A percentile compares a stretch with the other conserved stretches of the same genome.
Evolutionary conservation across 1,139 yeast genomes (phyloP).

Genomic region (Suzukiozyma palmioleophila): DNA sequence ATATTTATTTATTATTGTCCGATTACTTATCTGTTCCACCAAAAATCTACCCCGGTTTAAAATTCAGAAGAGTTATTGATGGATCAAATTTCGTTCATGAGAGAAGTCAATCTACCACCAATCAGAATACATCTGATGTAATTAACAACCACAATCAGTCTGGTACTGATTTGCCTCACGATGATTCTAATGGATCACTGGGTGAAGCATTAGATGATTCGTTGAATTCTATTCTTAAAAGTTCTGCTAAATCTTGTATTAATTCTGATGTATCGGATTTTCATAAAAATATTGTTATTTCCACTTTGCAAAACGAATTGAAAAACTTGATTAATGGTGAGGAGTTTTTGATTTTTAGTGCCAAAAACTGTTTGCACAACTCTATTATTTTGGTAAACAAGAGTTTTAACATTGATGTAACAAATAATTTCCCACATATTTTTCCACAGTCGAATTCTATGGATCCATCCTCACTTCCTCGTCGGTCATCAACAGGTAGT

Average conservation of each 20-base stretch:
- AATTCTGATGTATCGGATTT: slow-evolving; percentile 20
- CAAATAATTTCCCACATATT: background rate
- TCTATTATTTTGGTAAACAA: slow-evolving; percentile 44
- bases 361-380: slow-evolving; percentile 42
- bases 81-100: background rate
- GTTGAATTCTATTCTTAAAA: slow-evolving; percentile 19
- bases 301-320: slow-evolving; percentile 41
- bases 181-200: background rate
- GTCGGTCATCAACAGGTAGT: slow-evolving; percentile 1
- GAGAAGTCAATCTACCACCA: background rate
- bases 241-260: slow-evolving; percentile 24
- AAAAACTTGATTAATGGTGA: slow-evolving; percentile 30
- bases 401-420: slow-evolving; percentile 24
- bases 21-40: slow-evolving; percentile 38
- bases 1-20: slow-evolving; percentile 38
- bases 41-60: slow-evolving; percentile 31
- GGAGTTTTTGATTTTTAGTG: slow-evolving; percentile 28
- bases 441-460: background rate
- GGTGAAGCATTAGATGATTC: slow-evolving; percentile 7
- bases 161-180: background rate
- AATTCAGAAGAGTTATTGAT: slow-evolving; percentile 13
- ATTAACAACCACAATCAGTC: background rate
- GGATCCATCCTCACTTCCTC: background rate
- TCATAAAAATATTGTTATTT: slow-evolving; percentile 30
- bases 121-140: background rate